Evolutionary conservation across 2,329 filamentous ascomycete genomes (phyloP).

Genomic region (Colletotrichum horii): DNA sequence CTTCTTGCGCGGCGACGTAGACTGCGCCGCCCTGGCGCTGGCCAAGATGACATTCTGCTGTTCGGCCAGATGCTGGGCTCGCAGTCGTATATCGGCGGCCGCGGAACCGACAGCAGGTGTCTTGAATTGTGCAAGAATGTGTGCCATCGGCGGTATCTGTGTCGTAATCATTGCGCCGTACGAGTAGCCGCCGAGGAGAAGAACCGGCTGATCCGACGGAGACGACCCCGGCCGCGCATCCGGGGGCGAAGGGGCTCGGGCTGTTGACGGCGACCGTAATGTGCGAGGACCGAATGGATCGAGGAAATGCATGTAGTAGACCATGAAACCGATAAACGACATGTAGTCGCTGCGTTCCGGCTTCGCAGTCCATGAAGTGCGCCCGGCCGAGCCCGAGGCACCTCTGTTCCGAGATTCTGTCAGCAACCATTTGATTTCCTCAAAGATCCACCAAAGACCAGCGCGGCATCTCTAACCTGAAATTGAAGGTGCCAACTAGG

Average conservation of each 20-base stretch:
- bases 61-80: conserved; percentile 71
- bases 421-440: neutral
- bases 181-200: conserved; percentile 82
- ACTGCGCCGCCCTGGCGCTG: conserved; percentile 36
- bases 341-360: conserved; percentile 84
- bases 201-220: conserved; percentile 30
- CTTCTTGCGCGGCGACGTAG: conserved; percentile 27
- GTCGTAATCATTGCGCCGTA: conserved; percentile 86
- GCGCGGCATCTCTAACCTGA: conserved; percentile 63
- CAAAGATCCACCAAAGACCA: neutral
- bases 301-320: conserved; percentile 72
- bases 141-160: conserved; percentile 67
- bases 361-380: conserved; percentile 86
- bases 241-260: neutral
- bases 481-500: conserved; percentile 89
- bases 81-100: conserved; percentile 71
- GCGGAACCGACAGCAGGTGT: conserved; percentile 58
- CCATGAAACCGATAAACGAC: conserved; percentile 80
- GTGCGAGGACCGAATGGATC: conserved; percentile 38
- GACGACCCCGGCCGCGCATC: neutral
- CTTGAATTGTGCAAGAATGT: conserved; percentile 66
- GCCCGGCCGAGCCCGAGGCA: conserved; percentile 73
- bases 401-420: conserved; percentile 59
- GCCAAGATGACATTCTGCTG: conserved; percentile 60
- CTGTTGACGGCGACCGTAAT: neutral